These are phyloP conservation scores for Cytospora piceicola DNA, from an alignment of 2,329 filamentous ascomycete genomes.

Conservation along the genomic window DNA sequence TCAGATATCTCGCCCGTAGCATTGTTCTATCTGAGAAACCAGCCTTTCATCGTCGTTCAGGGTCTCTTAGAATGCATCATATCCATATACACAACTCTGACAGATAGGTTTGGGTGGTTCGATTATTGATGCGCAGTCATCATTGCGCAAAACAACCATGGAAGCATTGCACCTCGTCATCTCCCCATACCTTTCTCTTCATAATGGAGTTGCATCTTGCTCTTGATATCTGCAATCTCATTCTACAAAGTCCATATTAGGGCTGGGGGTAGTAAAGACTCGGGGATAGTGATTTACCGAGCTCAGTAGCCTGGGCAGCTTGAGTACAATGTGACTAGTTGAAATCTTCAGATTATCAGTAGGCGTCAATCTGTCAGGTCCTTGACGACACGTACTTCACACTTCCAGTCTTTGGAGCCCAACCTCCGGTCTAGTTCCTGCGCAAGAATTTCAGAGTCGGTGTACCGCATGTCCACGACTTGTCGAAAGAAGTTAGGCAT, in stretches of 20 bases:
- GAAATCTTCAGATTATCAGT: neutral
- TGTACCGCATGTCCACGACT: slow-evolving; percentile 1
- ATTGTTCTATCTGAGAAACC: too few relatives aligned
- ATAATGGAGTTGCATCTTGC: neutral
- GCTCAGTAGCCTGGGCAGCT: neutral
- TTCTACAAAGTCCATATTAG: neutral
- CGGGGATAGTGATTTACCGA: neutral
- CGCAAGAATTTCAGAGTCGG: neutral
- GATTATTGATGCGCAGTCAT: too few relatives aligned
- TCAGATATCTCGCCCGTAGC: neutral
- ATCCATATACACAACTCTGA: neutral
- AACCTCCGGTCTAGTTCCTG: neutral
- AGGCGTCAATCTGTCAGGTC: neutral
- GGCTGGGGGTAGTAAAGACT: too few relatives aligned
- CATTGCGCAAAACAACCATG: too few relatives aligned
- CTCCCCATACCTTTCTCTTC: neutral
- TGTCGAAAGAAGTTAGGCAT: neutral
- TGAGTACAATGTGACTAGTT: neutral
- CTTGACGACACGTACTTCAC: neutral
- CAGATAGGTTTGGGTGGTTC: too few relatives aligned
- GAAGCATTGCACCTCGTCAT: neutral
- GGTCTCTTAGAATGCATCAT: too few relatives aligned
- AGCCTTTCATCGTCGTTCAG: neutral
- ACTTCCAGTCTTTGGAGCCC: neutral
- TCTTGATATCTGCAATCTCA: neutral